Base-by-base conservation (phyloP, 495 filamentous ascomycete species). In the Penicillium longicatenatum region DNA sequence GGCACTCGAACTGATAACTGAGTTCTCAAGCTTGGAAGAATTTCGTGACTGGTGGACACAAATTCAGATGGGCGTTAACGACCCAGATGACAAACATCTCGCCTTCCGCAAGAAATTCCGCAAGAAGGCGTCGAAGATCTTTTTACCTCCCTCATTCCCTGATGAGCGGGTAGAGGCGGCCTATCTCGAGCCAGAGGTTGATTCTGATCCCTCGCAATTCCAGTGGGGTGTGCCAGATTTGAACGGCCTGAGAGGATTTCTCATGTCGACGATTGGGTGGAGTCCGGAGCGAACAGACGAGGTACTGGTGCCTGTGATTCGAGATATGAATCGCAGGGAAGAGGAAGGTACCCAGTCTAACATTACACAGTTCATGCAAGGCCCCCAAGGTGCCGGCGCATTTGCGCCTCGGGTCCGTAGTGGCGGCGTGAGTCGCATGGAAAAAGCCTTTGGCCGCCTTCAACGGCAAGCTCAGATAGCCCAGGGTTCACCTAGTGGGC, bases 261-360 rank as follows among this genome's bases (percentile, higher is more conserved):
- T 98, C 42, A 97, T 96, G 91, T 73, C 79, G n/a, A 96, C 92
- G 1, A 89, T 98, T 57, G 94, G 94, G 1, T 98, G 94, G 94
- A 84, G 79, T 46, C 85, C 88, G 66, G 93, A 96, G 66, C 81
- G 90, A 20, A 97, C 93, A 0, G 95, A 98, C 60, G 93, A 98
- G 68, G 88, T 98, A 3, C 82, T 98, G 3, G 89, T 98, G 10
- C 94, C 94, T 0, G 95, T 98, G 0, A 91, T 98, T 33, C 79
- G 85, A 47, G 95, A 98, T 67, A 95, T 98, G 90, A 97, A 97
- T 70, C 81, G 83, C 2, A 78, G 93, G 33, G 86, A 88, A 57
- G 79, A 81, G 12, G 94, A 98, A 70, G 94, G 95, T 1, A 97
- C 93, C 19, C 94, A 98, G 79, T 86, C 84, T 30, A 98, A 98